Evolutionary conservation across 768 basidiomycete genomes (phyloP), one percentile per base, ranked within the genome.

Genomic region (Rhizopogon sp.): DNA sequence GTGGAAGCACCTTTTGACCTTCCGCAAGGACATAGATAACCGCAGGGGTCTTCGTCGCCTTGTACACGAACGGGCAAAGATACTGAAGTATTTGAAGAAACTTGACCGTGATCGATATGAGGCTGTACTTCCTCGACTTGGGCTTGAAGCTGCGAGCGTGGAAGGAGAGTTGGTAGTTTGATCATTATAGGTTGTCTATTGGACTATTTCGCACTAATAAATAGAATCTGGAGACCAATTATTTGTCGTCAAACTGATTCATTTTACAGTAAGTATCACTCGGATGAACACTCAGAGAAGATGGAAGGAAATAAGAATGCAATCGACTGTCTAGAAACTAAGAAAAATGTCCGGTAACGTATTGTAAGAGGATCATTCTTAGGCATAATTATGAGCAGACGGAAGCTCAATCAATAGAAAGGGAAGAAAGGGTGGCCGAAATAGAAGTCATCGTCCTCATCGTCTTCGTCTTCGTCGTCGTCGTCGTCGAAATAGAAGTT

Each of bases 101-200:
- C 67, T 74, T 37, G 77, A 88, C 60, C 76, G 81, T 42, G 77
- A 78, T 56, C 84, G 92, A 47, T 97, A 95, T 63, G 88, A 92
- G 56, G 72, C 70, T 14, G 64, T 90, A 25, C 77, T 98, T 50
- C 75, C 79, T 44, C 81, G 85, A 56, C 73, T 97, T 25, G 95
- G 88, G 3, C 68, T 98, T 20, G 89, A 94, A 59, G 77, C 81
- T 33, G 77, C 77, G 57, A 84, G 87, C 39, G 91, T 98, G 1
- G 93, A 97, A 70, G 95, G 94, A 41, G 94, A 98, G 67, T 74
- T 98, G 39, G 79, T 91, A 52, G 80, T 95, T 51, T 89, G 74
- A 73, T 41, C 31, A 17, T 41, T 39, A 22, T 11, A 37, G 11
- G 35, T 33, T 33, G 31, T 44, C 20, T 9, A 31, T 28, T 16